Evolutionary conservation across 306 rosid species (phyloP).

Genomic region (Dalbergia oliveri): DNA sequence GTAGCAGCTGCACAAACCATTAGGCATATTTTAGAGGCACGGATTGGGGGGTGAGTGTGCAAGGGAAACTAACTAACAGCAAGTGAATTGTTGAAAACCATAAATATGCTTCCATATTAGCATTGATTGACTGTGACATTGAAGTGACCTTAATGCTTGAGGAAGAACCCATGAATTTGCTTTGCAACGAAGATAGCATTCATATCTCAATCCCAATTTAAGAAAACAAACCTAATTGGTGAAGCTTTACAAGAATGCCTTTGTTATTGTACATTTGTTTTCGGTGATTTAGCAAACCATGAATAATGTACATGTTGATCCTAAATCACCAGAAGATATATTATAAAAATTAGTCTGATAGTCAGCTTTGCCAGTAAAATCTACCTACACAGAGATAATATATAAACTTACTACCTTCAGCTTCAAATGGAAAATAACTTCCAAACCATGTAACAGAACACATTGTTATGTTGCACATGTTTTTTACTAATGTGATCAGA

Average conservation of each 20-base stretch:
- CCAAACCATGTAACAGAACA: constrained; percentile 24
- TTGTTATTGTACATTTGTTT: neutral
- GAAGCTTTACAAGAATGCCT: neutral
- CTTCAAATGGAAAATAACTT: neutral
- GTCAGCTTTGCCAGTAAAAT: constrained; percentile 3
- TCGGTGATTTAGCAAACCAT: neutral
- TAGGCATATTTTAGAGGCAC: constrained; percentile 43
- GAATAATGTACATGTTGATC: constrained; percentile 22
- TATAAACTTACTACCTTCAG: constrained; percentile 4
- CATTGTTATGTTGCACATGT: neutral
- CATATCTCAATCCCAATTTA: constrained; percentile 8
- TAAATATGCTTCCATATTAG: constrained; percentile 4
- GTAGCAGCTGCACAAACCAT: constrained; percentile 78
- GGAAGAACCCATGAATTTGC: neutral
- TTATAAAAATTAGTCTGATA: constrained; percentile 1
- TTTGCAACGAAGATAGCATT: neutral
- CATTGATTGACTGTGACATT: neutral
- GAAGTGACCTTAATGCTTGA: constrained; percentile 21
- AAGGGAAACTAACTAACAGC: constrained; percentile 17
- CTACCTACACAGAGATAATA: neutral
- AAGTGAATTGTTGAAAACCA: constrained; percentile 1
- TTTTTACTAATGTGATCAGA: constrained; percentile 7
- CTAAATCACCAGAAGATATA: constrained; percentile 12
- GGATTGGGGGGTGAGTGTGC: neutral
- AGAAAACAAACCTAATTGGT: constrained; percentile 25